A percentile compares a stretch with the other conserved stretches of the same genome.
phyloP scores from a whole-genome alignment of 495 filamentous ascomycete genomes.

The Neurospora tetrasperma region DNA sequence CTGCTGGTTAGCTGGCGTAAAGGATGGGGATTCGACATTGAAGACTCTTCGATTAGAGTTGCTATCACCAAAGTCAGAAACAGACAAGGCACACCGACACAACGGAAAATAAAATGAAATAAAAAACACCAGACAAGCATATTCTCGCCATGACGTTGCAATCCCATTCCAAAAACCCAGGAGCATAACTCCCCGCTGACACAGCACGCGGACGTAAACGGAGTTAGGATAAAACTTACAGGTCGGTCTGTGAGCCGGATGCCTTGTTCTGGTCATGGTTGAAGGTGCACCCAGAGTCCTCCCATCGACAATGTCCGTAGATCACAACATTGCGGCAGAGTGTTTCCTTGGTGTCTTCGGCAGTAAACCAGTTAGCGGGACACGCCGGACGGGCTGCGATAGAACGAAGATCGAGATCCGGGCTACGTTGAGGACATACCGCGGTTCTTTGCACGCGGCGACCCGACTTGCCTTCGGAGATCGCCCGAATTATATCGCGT shows the following conservation, averaged over 20 bases:
- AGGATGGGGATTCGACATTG: slow-evolving; percentile 93
- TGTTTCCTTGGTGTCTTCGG: slow-evolving; percentile 60
- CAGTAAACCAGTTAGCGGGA: slow-evolving; percentile 2
- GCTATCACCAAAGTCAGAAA: slow-evolving; percentile 16
- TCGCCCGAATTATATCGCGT: slow-evolving; percentile 33
- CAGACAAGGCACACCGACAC: background rate
- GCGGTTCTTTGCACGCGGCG: slow-evolving; percentile 41
- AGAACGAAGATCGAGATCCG: slow-evolving; percentile 2
- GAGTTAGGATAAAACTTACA: slow-evolving; percentile 34
- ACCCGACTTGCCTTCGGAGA: slow-evolving; percentile 39
- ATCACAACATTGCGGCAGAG: slow-evolving; percentile 89
- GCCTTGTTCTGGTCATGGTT: slow-evolving; percentile 70
- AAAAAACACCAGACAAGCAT: background rate
- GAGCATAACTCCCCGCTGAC: background rate
- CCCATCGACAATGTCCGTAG: slow-evolving; percentile 86
- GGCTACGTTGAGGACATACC: slow-evolving; percentile 24
- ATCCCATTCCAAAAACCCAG: background rate
- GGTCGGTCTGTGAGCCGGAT: slow-evolving; percentile 42
- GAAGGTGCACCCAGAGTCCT: slow-evolving; percentile 85
- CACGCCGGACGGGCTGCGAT: background rate
- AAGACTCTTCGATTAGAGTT: slow-evolving; percentile 61
- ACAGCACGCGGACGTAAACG: background rate
- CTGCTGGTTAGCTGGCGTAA: slow-evolving; percentile 61
- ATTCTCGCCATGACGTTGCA: background rate
- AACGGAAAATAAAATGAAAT: background rate